Base-by-base conservation (phyloP, 2,329 filamentous ascomycete genomes). In the Claviceps sorghi region DNA sequence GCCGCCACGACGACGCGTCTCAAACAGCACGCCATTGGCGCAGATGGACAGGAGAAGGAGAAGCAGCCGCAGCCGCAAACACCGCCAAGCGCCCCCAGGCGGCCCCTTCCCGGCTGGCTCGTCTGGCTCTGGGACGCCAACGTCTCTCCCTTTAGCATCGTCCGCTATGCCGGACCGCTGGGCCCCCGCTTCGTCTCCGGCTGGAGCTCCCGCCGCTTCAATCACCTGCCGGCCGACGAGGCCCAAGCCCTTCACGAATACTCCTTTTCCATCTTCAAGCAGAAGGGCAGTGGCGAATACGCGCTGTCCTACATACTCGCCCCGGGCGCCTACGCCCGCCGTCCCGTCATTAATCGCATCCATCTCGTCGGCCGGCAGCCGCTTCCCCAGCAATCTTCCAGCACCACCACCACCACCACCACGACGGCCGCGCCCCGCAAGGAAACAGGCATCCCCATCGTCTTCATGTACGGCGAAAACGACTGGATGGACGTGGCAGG, bases 401-500 rank as follows among this genome's bases (percentile, higher is more conserved):
- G 60, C 26, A 57, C 54, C 8, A 55, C 58, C 10, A 53, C 59
- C 30, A 11, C 22, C 43, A 9, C 26, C 3, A 9, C 22, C 2
- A 17, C 22, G 29, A 1, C n/a, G 0, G 8, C 8, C n/a, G 11
- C 30, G 17, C 53, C 60, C 30, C 30, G 21, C 42, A 68, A 64
- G 53, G 78, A 81, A 60, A 85, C 77, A 0, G 89, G 90, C 1
- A 74, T 89, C 49, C 91, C 93, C 0, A 74, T 97, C 34, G 78
- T 97, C 9, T 79, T 98, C 64, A 90, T 97, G 86, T 98, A 98
- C 64, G 93, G 93, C 57, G 90, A 97, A 61, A 83, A 93, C 62
- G 93, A 98, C 72, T 98, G 93, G 93, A 98, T 98, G 93, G 93
- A 98, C 59, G 83, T 93, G 9, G 81, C 82, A 0, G 93, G 90